Evolutionary conservation across 805 yeast species (phyloP), one percentile per base, ranked within the genome.

Genomic region (Wickerhamiella spandovensis): DNA sequence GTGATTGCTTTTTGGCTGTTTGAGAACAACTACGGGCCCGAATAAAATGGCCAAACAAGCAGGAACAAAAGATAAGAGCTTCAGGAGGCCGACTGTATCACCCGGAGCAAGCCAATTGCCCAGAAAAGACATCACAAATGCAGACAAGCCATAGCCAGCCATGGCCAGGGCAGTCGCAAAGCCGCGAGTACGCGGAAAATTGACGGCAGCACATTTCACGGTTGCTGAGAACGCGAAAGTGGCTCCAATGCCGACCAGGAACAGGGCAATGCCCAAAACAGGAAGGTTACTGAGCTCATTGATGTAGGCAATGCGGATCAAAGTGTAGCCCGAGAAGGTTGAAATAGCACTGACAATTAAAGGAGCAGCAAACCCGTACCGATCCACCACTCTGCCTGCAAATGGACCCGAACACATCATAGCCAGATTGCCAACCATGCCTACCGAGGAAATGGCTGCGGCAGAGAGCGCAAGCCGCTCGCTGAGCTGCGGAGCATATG

Each of bases 401-500:
- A 81, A 58, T 0, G 92, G 86, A 0, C 92, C 92, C 0, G 77
- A 64, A 3, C 84, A 69, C 3, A 81, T 72, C 57, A 70, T 69
- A 0, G 89, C 87, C 38, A 83, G 65, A 32, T 81, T 76, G 1
- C 90, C 94, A 7, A 74, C 62, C 59, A 82, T 73, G 2, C 87
- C 89, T 2, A 84, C 72, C 25, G 72, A 61, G 4, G 88, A 78
- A 4, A 84, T 71, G 48, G 81, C 74, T 0, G 84, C 72, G 2
- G 84, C 86, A 1, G 77, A 61, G 56, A 84, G 77, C 20, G 67
- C 66, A 48, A 84, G 71, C 48, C 71, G 70, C 25, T 64, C 64
- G 1, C 88, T 84, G 49, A 83, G 70, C 61, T 84, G 92, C 0
- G 94, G 90, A 38, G 87, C 81, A 62, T 78, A 84, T 0, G 86